Base-by-base conservation (phyloP, 495 filamentous ascomycete species). In the Aspergillus sclerotiicarbonarius region DNA sequence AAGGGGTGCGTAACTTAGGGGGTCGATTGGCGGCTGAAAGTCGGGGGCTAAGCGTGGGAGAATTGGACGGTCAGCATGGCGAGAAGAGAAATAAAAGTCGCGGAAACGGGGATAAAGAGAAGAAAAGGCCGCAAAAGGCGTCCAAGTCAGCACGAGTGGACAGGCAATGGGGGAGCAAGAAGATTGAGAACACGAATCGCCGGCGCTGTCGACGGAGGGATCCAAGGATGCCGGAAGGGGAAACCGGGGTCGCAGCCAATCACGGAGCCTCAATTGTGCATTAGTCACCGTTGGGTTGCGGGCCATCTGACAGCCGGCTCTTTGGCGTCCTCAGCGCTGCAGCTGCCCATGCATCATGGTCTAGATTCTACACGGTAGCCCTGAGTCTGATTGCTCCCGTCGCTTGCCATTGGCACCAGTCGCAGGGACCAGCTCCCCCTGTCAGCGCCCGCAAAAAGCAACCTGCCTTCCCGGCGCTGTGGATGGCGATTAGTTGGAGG, bases 41-140 rank as follows among this genome's bases (percentile, higher is more conserved):
- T 25, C 35, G 45, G n/a, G 45, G 15, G 50, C 41, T 48, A 47
- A 39, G 35, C 19, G 45, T 50, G 47, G 49, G 53, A 58, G 37
- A 41, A n/a, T 41, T n/a, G 37, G 12, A 15, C 37, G n/a, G n/a
- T 41, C 7, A n/a, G 5, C 37, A 41, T 41, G 37, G 13, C 37
- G 37, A n/a, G 37, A n/a, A 13, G 13, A 13, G 37, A 41, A n/a
- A n/a, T 15, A 4, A 41, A 12, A 12, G 37, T 41, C 10, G 37
- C 37, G 37, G 13, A n/a, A n/a, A 6, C 9, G 5, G 13, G 37
- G 13, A 41, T 41, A 25, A 25, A n/a, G n/a, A 13, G 37, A 41
- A n/a, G 37, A n/a, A n/a, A 41, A 41, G n/a, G 13, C 37, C 37
- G 31, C 21, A 51, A 29, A 30, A 51, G 31, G 9, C 3, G 29